A percentile compares a stretch with the other conserved stretches of the same genome.
These are phyloP conservation scores for Pisolithus microcarpus DNA, from an alignment of 768 basidiomycete species.

Conservation along the genomic window DNA sequence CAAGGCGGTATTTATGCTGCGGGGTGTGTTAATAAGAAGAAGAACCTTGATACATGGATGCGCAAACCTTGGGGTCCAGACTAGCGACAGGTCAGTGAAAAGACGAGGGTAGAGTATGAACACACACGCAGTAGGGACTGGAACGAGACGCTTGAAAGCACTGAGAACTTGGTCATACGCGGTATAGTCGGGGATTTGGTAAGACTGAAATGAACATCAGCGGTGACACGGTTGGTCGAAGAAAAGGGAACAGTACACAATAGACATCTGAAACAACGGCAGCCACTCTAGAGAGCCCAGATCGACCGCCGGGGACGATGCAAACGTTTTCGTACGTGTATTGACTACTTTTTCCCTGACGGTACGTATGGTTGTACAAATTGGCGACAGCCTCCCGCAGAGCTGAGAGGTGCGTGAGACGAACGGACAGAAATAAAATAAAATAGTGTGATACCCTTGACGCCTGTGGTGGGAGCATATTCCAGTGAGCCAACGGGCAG, in stretches of 20 bases:
- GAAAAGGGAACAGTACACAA: constrained; percentile 39
- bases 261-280: constrained; percentile 90
- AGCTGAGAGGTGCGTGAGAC: constrained; percentile 31
- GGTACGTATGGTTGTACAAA: constrained; percentile 83
- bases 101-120: background rate
- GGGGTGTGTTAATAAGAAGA: constrained; percentile 2
- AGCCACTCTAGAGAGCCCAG: constrained; percentile 85
- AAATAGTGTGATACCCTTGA: constrained; percentile 49
- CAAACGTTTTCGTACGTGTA: constrained; percentile 92
- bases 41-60: background rate
- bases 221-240: background rate
- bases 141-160: constrained; percentile 84
- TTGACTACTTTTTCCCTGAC: constrained; percentile 70
- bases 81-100: constrained; percentile 19
- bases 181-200: constrained; percentile 90
- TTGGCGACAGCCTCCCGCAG: constrained; percentile 87
- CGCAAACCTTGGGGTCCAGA: constrained; percentile 38
- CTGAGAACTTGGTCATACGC: constrained; percentile 79
- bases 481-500: constrained; percentile 70
- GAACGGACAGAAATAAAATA: background rate
- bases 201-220: constrained; percentile 43
- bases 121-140: constrained; percentile 80
- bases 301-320: constrained; percentile 90
- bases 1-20: constrained; percentile 63
- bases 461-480: constrained; percentile 90